Base-by-base conservation (phyloP, 75 land plant genomes). In the Sequoia sempervirens region DNA sequence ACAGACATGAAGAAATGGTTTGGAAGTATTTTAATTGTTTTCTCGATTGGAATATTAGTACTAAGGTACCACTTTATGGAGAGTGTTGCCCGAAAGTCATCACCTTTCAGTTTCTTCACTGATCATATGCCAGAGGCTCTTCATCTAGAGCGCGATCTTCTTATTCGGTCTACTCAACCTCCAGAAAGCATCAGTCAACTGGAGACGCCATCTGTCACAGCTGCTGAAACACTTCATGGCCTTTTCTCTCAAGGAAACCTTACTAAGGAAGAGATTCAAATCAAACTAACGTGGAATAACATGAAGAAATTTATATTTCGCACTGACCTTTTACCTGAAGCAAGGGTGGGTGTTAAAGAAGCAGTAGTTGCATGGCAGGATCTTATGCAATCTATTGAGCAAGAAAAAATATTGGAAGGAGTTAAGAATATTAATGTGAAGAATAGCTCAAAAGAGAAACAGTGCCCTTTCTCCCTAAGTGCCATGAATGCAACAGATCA, bases 401-500 rank as follows among this genome's bases (percentile, higher is more conserved):
- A 85, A 5, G 86, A 79, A 14, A 36, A 84, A 80, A 26, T 32
- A 32, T 13, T 20, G 41, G 34, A 79, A 82, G 61, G 34, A 32
- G 53, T 56, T 56, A 50, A 73, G 43, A 61, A 11, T n/a, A 52
- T 41, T 54, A 34, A 12, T 72, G 37, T 4, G 6, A 47, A 58
- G 18, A 43, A 58, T 34, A 54, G 70, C 18, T 64, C 86, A 40
- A 45, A 83, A 80, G 86, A 86, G 40, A 85, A 80, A 34, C 86
- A 87, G 43, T 94, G 96, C 81, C 95, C 96, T 28, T 91, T 82
- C 75, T 86, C 91, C 23, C 84, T 90, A 12, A 89, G 86, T 75
- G 74, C 40, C 28, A 69, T 85, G 70, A 83, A 89, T 68, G 70
- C 61, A 6, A 86, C 88, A 73, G 64, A 53, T 75, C 73, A 54